Evolutionary conservation across 148 eudicot genomes (phyloP).

Genomic region (Rhododendron simsii): DNA sequence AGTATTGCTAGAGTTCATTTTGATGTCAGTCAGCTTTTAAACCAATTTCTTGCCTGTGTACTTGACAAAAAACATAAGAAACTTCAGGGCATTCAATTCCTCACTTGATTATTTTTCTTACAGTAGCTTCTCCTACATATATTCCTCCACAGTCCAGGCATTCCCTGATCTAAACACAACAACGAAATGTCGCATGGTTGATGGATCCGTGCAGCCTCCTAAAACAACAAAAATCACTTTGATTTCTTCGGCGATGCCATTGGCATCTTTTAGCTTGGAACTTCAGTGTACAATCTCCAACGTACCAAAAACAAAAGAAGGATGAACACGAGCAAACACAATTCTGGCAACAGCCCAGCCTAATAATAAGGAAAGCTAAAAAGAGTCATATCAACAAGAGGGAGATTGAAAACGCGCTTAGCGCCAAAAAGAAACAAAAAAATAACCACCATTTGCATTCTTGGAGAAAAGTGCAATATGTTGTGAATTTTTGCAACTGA

Average conservation of each 20-base stretch:
- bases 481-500: not conserved
- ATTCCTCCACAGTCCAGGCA: not conserved
- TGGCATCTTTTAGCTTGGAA: not conserved
- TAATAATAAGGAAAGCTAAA: not conserved
- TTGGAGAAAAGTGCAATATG: not conserved
- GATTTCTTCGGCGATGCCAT: not conserved
- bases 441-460: not conserved
- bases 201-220: not conserved
- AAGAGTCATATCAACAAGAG: not conserved
- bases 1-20: not conserved
- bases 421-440: not conserved
- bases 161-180: not conserved
- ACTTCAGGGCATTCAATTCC: not conserved
- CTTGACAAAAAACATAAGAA: not conserved
- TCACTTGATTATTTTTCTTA: not conserved
- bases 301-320: not conserved
- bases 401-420: not conserved
- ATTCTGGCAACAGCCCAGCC: not conserved
- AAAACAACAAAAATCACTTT: not conserved
- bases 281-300: not conserved
- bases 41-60: not conserved
- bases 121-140: not conserved
- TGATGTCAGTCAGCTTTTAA: not conserved
- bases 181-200: not conserved
- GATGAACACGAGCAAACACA: not conserved